Conservation (phyloP, 345 rosid genomes). For the Camelina sativa region DNA sequence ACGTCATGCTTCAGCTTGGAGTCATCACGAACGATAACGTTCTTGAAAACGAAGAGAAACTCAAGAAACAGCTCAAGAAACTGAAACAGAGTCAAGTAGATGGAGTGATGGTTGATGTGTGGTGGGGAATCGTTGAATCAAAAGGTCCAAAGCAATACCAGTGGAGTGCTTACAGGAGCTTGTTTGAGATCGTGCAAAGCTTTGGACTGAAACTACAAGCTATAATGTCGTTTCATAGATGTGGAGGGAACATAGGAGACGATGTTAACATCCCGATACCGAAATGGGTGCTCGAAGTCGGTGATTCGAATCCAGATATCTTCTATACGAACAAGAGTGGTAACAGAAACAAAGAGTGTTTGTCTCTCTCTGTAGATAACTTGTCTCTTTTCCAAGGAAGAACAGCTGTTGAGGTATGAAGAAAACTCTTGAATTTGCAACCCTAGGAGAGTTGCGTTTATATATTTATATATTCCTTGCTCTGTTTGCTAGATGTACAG, state of each 20-base stretch:
- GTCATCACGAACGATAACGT: slow-evolving; percentile 62
- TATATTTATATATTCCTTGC: not conserved
- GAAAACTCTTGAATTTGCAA: not conserved
- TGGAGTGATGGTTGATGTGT: slow-evolving; percentile 79
- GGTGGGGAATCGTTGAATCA: slow-evolving; percentile 85
- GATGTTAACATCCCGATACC: slow-evolving; percentile 76
- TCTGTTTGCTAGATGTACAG: slow-evolving; percentile 62
- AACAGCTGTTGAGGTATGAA: slow-evolving; percentile 67
- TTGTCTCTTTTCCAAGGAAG: slow-evolving; percentile 66
- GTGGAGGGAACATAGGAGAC: slow-evolving; percentile 92
- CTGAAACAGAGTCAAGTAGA: slow-evolving; percentile 67
- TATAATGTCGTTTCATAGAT: slow-evolving; percentile 86
- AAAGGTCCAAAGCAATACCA: slow-evolving; percentile 67
- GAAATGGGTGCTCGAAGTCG: slow-evolving; percentile 70
- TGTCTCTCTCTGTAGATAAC: slow-evolving; percentile 75
- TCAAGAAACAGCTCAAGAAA: slow-evolving; percentile 62
- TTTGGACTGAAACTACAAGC: slow-evolving; percentile 66
- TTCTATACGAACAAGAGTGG: slow-evolving; percentile 68
- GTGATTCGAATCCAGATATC: slow-evolving; percentile 69
- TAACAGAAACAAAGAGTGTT: slow-evolving; percentile 68
- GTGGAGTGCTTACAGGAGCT: slow-evolving; percentile 76
- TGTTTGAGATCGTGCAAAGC: slow-evolving; percentile 59
- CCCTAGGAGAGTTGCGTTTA: not conserved
- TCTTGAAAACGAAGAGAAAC: slow-evolving; percentile 50
- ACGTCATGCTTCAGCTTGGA: slow-evolving; percentile 85